A percentile compares a stretch with the other conserved stretches of the same genome.
phyloP scores from a whole-genome alignment of 768 basidiomycete species.

The Mycena polygramma region DNA sequence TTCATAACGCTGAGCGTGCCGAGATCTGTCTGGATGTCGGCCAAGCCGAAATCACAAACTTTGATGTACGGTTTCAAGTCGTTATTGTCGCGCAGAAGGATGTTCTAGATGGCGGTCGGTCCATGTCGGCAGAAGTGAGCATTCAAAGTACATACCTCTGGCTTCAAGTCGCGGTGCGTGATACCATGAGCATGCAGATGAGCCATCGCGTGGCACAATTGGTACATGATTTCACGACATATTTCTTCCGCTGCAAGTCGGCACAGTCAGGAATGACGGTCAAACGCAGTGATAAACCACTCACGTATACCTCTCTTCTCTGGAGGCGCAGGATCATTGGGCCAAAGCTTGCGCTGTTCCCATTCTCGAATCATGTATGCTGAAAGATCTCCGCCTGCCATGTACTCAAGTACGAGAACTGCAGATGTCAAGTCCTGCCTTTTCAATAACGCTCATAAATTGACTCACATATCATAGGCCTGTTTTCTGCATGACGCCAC shows the following conservation, averaged over 20 bases:
- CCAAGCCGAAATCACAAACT: slow-evolving; percentile 33
- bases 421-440: not conserved
- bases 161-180: slow-evolving; percentile 37
- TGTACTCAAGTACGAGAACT: slow-evolving; percentile 33
- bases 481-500: not conserved
- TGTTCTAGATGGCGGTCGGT: slow-evolving; percentile 17
- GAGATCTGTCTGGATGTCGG: not conserved
- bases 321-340: not conserved
- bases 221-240: slow-evolving; percentile 35
- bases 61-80: slow-evolving; percentile 28
- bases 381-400: slow-evolving; percentile 21
- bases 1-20: not conserved
- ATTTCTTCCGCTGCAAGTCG: slow-evolving; percentile 23
- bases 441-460: no score
- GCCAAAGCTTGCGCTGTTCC: slow-evolving; percentile 1
- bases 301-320: slow-evolving; percentile 24
- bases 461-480: slow-evolving; percentile 24
- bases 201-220: slow-evolving; percentile 35
- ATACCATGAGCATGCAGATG: slow-evolving; percentile 27
- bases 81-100: slow-evolving; percentile 13
- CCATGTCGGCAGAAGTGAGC: not conserved
- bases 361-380: slow-evolving; percentile 17
- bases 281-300: not conserved
- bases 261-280: not conserved
- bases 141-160: slow-evolving; percentile 20